Evolutionary conservation across 1,284 basidiomycete genomes (phyloP), one percentile per base, ranked within the genome.

Genomic region (Phlebopus sp.): DNA sequence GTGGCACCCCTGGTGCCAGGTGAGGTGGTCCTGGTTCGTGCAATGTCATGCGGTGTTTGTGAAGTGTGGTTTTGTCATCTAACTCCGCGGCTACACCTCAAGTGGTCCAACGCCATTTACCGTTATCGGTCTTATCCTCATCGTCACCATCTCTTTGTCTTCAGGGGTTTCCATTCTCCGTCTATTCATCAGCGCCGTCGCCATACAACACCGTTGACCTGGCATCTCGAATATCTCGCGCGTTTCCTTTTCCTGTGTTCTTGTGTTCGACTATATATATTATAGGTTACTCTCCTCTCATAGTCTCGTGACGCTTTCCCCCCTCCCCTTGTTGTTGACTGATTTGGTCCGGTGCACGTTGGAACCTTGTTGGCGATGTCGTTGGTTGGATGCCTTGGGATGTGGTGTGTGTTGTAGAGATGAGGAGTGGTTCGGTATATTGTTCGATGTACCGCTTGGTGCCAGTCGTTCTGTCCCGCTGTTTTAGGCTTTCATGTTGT

Each of bases 231-330:
- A 34, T 29, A 51, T 51, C 51, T 51, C 37, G 49, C 43, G 15
- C 52, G 6, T 43, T 48, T 55, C 37, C 35, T 44, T 42, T 21
- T 17, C 34, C 41, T 51, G 47, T 58, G 46, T 63, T 51, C 49
- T 52, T 55, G 53, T 63, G 56, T 44, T 51, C 44, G 37, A 34
- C 50, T 52, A 52, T 67, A 66, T 64, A 66, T 64, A 60, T 62
- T 55, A 44, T 56, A 54, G 56, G 64, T 42, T 67, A 53, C 46
- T 45, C 45, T 55, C 44, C 50, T 42, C 44, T 47, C 44, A 34
- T 59, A 59, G 55, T 62, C 25, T 49, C 39, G 50, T 61, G 50
- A 61, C 42, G 51, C 57, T 36, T 47, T 44, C 19, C 36, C 23
- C 8, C 10, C 49, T 42, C 46, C 42, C 43, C 53, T 50, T 59